Base-by-base conservation (phyloP, 208 protist genomes). In the Phytomonas sp. region DNA sequence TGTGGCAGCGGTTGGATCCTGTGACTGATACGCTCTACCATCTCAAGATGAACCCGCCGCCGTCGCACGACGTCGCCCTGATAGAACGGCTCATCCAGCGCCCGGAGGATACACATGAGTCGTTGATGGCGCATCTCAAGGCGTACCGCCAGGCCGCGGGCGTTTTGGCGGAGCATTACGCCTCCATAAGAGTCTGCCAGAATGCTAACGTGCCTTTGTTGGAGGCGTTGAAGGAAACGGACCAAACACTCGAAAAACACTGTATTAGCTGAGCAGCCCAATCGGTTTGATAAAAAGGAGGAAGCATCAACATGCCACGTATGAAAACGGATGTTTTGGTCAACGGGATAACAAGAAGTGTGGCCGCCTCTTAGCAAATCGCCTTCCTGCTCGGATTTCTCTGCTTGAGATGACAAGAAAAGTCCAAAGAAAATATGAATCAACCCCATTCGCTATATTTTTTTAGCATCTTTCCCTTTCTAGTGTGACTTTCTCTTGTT, bases 11-110 rank as follows among this genome's bases (percentile, higher is more conserved):
- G 73, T 87, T 77, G 11, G 90, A 96, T 77, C 90, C 87, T 5
- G 85, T 70, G 5, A 97, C 94, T 0, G 87, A 85, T 23, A 75
- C 56, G 36, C 85, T 92, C 43, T 97, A 97, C 77, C 91, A 97
- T 78, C 65, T 96, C 62, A 89, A 80, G 67, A 95, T 79, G 79
- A 94, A 93, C 75, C 91, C 91, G 2, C 93, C 93, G 11, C 93
- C 93, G 26, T 36, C 67, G 51, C 75, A 88, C 29, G 85, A 95
- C 62, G 37, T 29, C 15, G 90, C 75, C 43, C 77, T 97, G 53
- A 60, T 89, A 29, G 86, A 85, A 29, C 86, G 93, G 2, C 86
- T 97, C 53, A 78, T 88, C 69, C 91, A 95, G 72, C 89, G 91
- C 30, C 68, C 70, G 37, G 91, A 97, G 71, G 93, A 97, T 80